Base-by-base conservation (phyloP, 2,329 filamentous ascomycete species). In the Diaporthe ilicicola region DNA sequence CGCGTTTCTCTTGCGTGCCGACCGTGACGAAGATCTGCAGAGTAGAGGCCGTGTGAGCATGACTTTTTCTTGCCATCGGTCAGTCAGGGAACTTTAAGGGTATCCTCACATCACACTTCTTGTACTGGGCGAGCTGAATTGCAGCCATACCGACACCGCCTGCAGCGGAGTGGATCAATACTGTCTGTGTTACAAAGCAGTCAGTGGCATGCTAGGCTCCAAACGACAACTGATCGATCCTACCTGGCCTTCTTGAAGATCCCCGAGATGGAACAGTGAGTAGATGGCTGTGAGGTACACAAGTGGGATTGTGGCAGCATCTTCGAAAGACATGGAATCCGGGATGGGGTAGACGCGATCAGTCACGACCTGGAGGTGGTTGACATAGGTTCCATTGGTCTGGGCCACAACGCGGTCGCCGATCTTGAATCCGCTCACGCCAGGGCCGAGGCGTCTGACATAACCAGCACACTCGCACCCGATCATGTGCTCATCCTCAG, bases 21-120 rank as follows among this genome's bases (percentile, higher is more conserved):
- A 80, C 80, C 0, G 81, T 82, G 3, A 73, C 75, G 32, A 78
- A 81, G 1, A 82, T 74, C 44, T 76, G 65, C n/a, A 37, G 34
- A 37, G 34, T 37, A 37, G 34, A 37, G 34, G 34, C 34, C 34
- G 34, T 12, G 34, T 37, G 34, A 37, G 34, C 34, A 37, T 37
- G 34, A 37, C 34, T 37, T 37, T 37, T 37, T 37, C 34, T 37
- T 37, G 34, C 34, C 34, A 37, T 37, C 34, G 34, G 34, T 37
- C 34, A 37, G 34, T 37, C 34, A 37, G 34, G 34, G 34, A 12
- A 37, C 34, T n/a, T n/a, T n/a, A n/a, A 37, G 34, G 34, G 34
- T 37, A 37, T 37, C 34, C 34, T 37, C 12, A 37, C 34, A 37
- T 37, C 34, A 37, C 34, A 37, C 12, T 6, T 37, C 6, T 37